These are phyloP conservation scores for Rhizomucor pusillus DNA, from an alignment of 371 early-diverging fungal species.

Conservation along the genomic window DNA sequence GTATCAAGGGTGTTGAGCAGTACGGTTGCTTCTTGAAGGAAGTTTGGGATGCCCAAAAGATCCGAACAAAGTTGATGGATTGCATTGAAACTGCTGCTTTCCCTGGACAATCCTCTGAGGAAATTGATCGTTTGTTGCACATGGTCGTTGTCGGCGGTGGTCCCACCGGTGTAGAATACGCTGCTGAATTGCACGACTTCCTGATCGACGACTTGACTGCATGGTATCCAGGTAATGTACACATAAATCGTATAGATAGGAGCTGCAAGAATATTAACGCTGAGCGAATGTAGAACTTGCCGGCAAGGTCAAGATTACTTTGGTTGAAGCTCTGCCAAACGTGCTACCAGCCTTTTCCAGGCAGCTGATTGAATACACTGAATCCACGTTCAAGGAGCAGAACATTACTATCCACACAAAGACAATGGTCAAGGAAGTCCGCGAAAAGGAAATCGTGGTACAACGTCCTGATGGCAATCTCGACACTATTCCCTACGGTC, in stretches of 20 bases:
- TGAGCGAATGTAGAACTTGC: constrained; percentile 48
- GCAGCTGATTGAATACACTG: constrained; percentile 88
- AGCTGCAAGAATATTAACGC: neutral
- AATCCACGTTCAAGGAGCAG: constrained; percentile 81
- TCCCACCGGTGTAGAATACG: constrained; percentile 95
- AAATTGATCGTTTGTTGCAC: constrained; percentile 82
- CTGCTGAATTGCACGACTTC: constrained; percentile 93
- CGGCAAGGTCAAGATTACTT: constrained; percentile 83
- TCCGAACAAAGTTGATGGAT: constrained; percentile 83
- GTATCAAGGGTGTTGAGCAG: constrained; percentile 85
- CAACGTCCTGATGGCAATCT: constrained; percentile 66
- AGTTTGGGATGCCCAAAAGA: constrained; percentile 87
- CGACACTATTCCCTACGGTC: constrained; percentile 79
- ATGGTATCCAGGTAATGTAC: constrained; percentile 74
- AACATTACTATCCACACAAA: constrained; percentile 83
- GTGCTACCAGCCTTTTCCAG: constrained; percentile 89
- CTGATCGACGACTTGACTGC: constrained; percentile 76
- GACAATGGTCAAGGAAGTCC: constrained; percentile 89
- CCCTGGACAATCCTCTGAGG: constrained; percentile 73
- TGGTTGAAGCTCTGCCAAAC: constrained; percentile 85
- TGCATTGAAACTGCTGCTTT: constrained; percentile 89
- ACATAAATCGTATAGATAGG: constrained; percentile 1
- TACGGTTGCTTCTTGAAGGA: constrained; percentile 87
- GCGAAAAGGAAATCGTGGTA: constrained; percentile 76
- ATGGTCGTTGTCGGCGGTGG: constrained; percentile 98